Percentiles rank a stretch among this genome's conserved stretches.
Evolutionary conservation across 129 eudicot species (phyloP).

Genomic region (Silybum marianum): DNA sequence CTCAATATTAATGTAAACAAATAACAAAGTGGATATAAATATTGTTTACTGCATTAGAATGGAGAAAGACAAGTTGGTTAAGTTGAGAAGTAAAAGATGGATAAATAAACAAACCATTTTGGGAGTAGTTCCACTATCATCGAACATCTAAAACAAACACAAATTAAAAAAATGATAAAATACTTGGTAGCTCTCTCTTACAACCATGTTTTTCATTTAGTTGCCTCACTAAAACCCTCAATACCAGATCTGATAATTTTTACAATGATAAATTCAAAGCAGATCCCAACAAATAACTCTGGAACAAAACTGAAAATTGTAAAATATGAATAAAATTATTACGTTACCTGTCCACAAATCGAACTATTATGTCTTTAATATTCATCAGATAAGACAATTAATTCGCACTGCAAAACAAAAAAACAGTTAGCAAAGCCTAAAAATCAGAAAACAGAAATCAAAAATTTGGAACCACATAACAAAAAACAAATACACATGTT

Average conservation of each 20-base stretch:
- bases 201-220: no score
- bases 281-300: constrained; percentile 24
- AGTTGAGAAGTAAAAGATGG: not conserved
- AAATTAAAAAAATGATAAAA: not conserved
- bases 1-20: not conserved
- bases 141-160: constrained; percentile 11
- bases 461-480: no score
- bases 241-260: constrained; percentile 8
- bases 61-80: not conserved
- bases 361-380: constrained; percentile 16
- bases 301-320: not conserved
- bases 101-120: not conserved
- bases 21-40: no score
- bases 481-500: no score
- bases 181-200: not conserved
- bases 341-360: constrained; percentile 19
- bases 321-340: not conserved
- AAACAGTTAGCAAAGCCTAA: not conserved
- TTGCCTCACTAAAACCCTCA: no score
- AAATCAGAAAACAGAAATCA: no score
- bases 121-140: not conserved
- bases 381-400: constrained; percentile 25
- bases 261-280: constrained; percentile 1
- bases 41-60: no score
- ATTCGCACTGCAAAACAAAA: constrained; percentile 6